Evolutionary conservation across 371 early-diverging fungal species (phyloP).

Genomic region (Actinomucor elegans): DNA sequence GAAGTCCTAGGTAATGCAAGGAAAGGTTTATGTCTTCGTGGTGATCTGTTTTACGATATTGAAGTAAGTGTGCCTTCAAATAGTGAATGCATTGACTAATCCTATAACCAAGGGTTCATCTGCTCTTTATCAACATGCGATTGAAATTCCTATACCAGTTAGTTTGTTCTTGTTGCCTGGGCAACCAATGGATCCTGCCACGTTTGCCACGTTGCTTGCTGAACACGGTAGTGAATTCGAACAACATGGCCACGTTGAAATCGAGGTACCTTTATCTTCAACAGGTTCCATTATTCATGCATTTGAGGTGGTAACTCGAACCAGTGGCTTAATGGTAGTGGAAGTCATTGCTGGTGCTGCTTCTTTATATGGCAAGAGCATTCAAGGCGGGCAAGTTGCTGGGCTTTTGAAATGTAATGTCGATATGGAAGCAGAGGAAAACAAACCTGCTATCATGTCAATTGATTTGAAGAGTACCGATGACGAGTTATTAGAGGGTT

Average conservation of each 20-base stretch:
- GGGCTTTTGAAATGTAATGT: slow-evolving; percentile 67
- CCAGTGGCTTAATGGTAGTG: slow-evolving; percentile 60
- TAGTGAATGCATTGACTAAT: no score
- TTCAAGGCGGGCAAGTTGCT: slow-evolving; percentile 67
- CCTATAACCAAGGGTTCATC: slow-evolving; percentile 25
- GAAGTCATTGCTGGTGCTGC: slow-evolving; percentile 73
- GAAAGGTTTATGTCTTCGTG: slow-evolving; percentile 31
- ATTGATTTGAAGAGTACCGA: slow-evolving; percentile 73
- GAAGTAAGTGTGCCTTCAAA: no score
- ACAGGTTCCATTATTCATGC: slow-evolving; percentile 30
- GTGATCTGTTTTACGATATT: slow-evolving; percentile 37
- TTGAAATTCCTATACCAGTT: slow-evolving; percentile 46
- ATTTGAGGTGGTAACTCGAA: slow-evolving; percentile 48
- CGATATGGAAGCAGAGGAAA: slow-evolving; percentile 23
- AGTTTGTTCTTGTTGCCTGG: slow-evolving; percentile 50
- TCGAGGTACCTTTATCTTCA: slow-evolving; percentile 22
- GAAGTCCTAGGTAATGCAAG: slow-evolving; percentile 35
- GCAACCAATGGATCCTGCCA: slow-evolving; percentile 48
- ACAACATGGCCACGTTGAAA: slow-evolving; percentile 30
- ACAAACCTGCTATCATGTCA: slow-evolving; percentile 40
- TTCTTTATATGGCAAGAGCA: slow-evolving; percentile 68
- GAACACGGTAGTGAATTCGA: slow-evolving; percentile 57
- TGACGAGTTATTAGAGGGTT: slow-evolving; percentile 48
- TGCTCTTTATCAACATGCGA: slow-evolving; percentile 18
- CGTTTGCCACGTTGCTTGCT: slow-evolving; percentile 54